Percentiles rank a stretch among this genome's conserved stretches.
Conservation (phyloP, 73 alveolate species). For the Halteria grandinella region DNA sequence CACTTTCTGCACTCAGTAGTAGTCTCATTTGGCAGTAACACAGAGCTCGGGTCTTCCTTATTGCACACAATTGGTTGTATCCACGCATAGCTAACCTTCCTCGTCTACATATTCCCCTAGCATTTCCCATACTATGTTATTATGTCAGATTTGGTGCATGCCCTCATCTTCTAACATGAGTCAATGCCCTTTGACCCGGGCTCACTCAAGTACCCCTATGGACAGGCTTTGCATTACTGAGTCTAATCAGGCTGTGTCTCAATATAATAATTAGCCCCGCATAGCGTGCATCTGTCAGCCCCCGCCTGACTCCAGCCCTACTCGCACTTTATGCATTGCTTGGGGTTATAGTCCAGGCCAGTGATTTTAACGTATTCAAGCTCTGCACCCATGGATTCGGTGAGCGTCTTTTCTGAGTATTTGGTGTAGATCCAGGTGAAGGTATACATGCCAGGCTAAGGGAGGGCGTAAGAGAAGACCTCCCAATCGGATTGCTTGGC, state of each 20-base stretch:
- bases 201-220: constrained; percentile 1
- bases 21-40: neutral
- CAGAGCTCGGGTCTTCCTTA: constrained; percentile 2
- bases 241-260: neutral
- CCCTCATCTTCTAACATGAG: neutral
- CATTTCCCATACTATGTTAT: constrained; percentile 4
- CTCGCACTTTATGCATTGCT: constrained; percentile 33
- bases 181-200: constrained; percentile 39
- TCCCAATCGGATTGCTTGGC: constrained; percentile 10
- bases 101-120: constrained; percentile 1
- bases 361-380: constrained; percentile 25
- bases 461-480: neutral
- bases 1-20: constrained; percentile 23
- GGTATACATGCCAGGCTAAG: constrained; percentile 13
- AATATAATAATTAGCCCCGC: constrained; percentile 18
- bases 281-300: constrained; percentile 32
- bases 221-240: constrained; percentile 6
- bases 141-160: constrained; percentile 27
- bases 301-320: constrained; percentile 32
- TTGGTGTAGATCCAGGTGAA: constrained; percentile 30
- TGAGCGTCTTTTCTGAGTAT: neutral
- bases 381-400: constrained; percentile 8
- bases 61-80: constrained; percentile 29
- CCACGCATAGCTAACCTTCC: constrained; percentile 25
- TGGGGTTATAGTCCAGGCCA: neutral